Evolutionary conservation across 2,329 filamentous ascomycete genomes (phyloP).

Genomic region (Nothomitra cinnamomea): DNA sequence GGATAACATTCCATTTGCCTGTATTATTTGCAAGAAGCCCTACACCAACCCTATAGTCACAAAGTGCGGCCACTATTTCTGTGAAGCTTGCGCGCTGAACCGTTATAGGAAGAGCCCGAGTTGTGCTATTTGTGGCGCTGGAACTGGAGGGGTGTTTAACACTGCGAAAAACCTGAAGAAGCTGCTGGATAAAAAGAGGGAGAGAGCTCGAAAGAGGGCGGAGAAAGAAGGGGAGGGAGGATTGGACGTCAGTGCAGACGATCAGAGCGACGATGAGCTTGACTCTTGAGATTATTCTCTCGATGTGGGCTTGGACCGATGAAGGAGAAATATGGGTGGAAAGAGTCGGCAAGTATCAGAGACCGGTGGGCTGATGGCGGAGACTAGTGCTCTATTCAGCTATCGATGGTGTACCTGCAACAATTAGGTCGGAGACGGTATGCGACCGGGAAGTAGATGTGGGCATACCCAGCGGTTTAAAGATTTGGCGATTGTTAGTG

Average conservation of each 20-base stretch:
- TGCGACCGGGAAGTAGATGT: too few relatives aligned
- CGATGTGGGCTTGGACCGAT: not conserved
- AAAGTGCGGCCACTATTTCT: conserved; percentile 92
- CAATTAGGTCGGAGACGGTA: too few relatives aligned
- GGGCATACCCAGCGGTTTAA: too few relatives aligned
- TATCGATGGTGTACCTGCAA: too few relatives aligned
- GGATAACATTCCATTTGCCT: conserved; percentile 76
- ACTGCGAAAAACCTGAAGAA: conserved; percentile 68
- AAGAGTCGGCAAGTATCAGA: too few relatives aligned
- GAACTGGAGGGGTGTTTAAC: conserved; percentile 83
- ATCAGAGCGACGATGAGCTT: conserved; percentile 4
- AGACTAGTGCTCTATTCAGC: too few relatives aligned
- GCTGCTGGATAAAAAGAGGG: conserved; percentile 56
- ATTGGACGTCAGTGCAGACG: conserved; percentile 10
- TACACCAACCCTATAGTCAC: conserved; percentile 75
- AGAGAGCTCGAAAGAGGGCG: conserved; percentile 40
- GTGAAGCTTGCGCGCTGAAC: conserved; percentile 72
- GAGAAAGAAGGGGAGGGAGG: conserved; percentile 26
- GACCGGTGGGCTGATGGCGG: too few relatives aligned
- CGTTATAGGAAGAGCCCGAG: conserved; percentile 73
- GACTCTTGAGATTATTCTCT: not conserved
- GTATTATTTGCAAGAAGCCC: conserved; percentile 64
- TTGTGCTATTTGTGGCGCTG: conserved; percentile 70
- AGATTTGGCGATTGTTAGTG: too few relatives aligned
- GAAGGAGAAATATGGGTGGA: too few relatives aligned